These are phyloP conservation scores for Penicillium maclennaniae DNA, from an alignment of 495 filamentous ascomycete genomes.

Conservation along the genomic window DNA sequence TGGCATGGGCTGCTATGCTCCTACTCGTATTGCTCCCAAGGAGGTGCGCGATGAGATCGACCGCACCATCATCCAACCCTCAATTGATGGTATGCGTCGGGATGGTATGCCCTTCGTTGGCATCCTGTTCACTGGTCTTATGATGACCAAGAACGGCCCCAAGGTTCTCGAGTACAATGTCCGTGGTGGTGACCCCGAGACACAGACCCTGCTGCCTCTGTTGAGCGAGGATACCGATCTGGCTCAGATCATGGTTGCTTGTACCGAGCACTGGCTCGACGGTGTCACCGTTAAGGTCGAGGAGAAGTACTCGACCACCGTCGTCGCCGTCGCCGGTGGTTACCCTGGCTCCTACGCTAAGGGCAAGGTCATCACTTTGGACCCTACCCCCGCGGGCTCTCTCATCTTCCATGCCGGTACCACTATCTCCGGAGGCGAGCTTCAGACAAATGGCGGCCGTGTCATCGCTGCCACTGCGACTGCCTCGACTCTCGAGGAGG, in stretches of 20 bases:
- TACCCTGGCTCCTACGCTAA: constrained; percentile 89
- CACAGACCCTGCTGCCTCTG: constrained; percentile 84
- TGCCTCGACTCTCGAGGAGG: constrained; percentile 69
- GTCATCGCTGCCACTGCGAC: constrained; percentile 86
- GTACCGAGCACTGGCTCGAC: constrained; percentile 70
- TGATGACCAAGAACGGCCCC: constrained; percentile 85
- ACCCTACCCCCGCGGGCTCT: constrained; percentile 46
- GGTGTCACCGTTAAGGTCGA: constrained; percentile 64
- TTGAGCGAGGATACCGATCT: constrained; percentile 78
- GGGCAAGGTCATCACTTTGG: constrained; percentile 67
- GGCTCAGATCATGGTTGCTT: constrained; percentile 86
- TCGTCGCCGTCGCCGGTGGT: constrained; percentile 90
- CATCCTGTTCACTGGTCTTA: constrained; percentile 89
- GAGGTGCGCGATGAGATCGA: constrained; percentile 74
- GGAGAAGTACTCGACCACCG: constrained; percentile 72
- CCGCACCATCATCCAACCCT: constrained; percentile 79
- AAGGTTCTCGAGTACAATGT: constrained; percentile 97
- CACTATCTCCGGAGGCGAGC: constrained; percentile 52
- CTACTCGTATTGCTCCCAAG: constrained; percentile 75
- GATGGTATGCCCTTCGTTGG: constrained; percentile 80
- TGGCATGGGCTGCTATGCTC: constrained; percentile 97
- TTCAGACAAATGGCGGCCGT: constrained; percentile 78
- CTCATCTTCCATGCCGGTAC: constrained; percentile 95
- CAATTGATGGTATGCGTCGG: constrained; percentile 80
- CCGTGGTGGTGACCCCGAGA: constrained; percentile 93